phyloP scores from a whole-genome alignment of 352 stramenopile genomes.

The Pythium guiyangense region DNA sequence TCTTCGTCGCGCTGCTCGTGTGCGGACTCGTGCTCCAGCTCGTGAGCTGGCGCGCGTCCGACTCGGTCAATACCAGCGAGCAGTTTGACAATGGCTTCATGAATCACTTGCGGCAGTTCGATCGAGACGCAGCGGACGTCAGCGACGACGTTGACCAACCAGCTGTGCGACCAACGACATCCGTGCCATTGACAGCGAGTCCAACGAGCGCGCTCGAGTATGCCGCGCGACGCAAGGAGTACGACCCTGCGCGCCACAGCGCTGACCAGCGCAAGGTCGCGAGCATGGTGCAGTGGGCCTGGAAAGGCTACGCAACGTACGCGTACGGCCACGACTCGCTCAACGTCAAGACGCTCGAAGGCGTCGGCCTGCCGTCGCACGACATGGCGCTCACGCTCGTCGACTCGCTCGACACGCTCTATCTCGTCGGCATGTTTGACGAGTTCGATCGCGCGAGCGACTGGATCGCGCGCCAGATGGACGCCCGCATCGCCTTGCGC shows the following conservation, averaged over 20 bases:
- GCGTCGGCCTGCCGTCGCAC: slow-evolving; percentile 46
- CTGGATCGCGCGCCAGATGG: slow-evolving; percentile 64
- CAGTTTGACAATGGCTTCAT: slow-evolving; percentile 25
- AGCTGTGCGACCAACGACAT: slow-evolving; percentile 2
- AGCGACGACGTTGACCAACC: background rate
- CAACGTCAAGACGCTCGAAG: slow-evolving; percentile 55
- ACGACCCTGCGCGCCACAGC: slow-evolving; percentile 44
- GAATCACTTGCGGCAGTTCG: slow-evolving; percentile 31
- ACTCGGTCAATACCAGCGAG: background rate
- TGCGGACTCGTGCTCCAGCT: slow-evolving; percentile 41
- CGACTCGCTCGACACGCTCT: slow-evolving; percentile 76
- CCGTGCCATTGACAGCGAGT: slow-evolving; percentile 18
- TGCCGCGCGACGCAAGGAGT: slow-evolving; percentile 28
- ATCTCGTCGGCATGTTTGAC: slow-evolving; percentile 70
- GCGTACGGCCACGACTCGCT: slow-evolving; percentile 72
- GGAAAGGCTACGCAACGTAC: slow-evolving; percentile 68
- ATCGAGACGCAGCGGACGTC: slow-evolving; percentile 9
- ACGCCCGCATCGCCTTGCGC: slow-evolving; percentile 54
- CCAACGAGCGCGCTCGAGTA: slow-evolving; percentile 29
- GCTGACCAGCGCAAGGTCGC: slow-evolving; percentile 54
- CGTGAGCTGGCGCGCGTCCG: slow-evolving; percentile 33
- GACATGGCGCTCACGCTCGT: slow-evolving; percentile 80
- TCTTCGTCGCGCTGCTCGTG: slow-evolving; percentile 33
- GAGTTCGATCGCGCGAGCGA: slow-evolving; percentile 66
- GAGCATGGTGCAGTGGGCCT: slow-evolving; percentile 73